Evolutionary conservation across 225 moss, liverwort and hornwort genomes (phyloP).

Genomic region (Bryoerythrophyllum caledonicum): DNA sequence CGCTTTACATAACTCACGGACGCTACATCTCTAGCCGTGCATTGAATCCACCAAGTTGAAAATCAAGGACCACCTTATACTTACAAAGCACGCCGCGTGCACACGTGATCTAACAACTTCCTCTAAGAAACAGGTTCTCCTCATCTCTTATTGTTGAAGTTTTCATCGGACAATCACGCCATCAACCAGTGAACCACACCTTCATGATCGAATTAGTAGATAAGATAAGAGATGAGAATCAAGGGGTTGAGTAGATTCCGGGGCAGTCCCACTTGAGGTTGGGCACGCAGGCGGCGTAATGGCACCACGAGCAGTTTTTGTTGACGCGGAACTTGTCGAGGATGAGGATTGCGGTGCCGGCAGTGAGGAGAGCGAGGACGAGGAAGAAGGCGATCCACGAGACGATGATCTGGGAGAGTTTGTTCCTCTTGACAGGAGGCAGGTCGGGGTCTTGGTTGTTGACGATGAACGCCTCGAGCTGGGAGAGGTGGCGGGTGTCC

Average conservation of each 20-base stretch:
- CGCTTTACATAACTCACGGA: background rate
- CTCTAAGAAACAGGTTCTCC: background rate
- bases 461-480: constrained; percentile 40
- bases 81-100: constrained; percentile 11
- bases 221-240: no score
- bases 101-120: background rate
- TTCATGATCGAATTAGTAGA: no score
- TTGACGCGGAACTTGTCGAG: constrained; percentile 49
- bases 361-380: constrained; percentile 28
- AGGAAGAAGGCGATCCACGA: constrained; percentile 46
- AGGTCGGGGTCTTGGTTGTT: constrained; percentile 44
- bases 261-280: constrained; percentile 71
- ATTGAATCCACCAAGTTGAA: background rate
- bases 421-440: constrained; percentile 58
- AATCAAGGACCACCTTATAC: background rate
- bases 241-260: constrained; percentile 23
- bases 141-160: constrained; percentile 22
- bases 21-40: background rate
- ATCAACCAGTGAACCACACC: background rate
- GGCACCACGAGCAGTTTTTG: constrained; percentile 78
- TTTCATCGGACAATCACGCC: background rate
- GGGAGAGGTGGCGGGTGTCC: constrained; percentile 52
- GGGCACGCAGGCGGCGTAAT: constrained; percentile 76
- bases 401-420: constrained; percentile 41
- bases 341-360: constrained; percentile 49